Evolutionary conservation across 768 basidiomycete species (phyloP), one percentile per base, ranked within the genome.

Genomic region (Hygrophoropsis aurantiaca): DNA sequence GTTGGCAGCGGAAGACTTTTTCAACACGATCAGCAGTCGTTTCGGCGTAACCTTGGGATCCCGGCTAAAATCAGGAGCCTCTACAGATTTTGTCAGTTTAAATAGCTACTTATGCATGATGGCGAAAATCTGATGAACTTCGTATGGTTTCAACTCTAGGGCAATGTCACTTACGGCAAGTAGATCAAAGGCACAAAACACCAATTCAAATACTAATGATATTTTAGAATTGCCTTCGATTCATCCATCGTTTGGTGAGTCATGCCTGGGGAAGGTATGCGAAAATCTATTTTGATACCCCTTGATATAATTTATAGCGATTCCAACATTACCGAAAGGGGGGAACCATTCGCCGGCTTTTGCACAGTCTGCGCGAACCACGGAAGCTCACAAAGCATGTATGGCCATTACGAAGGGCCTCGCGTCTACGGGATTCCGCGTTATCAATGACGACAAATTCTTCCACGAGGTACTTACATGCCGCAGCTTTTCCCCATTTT

Each of bases 271-370:
- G 27, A 30, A 13, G 27, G 27, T 30, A 30, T 6, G 23, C 11
- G 8, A 19, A 53, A 49, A 50, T 36, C 53, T 68, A 18, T 62
- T 64, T 44, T 30, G 56, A 59, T 51, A 61, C 55, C 18, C 37
- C 42, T 55, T 49, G 45, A 38, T 20, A 25, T 36, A n/a, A n/a
- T 36, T 21, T 24, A 40, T 52, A 86, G 85, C 81, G 23, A 88
- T 90, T 44, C 87, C 87, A n/a, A 85, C 85, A 5, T 69, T 72
- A 51, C 78, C 79, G 6, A 69, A 77, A 42, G 87, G 86, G 34
- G 83, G 82, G n/a, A 90, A 90, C 57, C 88, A 90, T 56, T 88
- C 88, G 1, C 71, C 80, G 9, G 78, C 71, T 4, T 90, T 90
- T 61, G 69, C 84, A 18, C 64, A 68, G 43, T 74, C 88, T 20